Evolutionary conservation across 768 basidiomycete species (phyloP), one percentile per base, ranked within the genome.

Genomic region (Harrya chromipes): DNA sequence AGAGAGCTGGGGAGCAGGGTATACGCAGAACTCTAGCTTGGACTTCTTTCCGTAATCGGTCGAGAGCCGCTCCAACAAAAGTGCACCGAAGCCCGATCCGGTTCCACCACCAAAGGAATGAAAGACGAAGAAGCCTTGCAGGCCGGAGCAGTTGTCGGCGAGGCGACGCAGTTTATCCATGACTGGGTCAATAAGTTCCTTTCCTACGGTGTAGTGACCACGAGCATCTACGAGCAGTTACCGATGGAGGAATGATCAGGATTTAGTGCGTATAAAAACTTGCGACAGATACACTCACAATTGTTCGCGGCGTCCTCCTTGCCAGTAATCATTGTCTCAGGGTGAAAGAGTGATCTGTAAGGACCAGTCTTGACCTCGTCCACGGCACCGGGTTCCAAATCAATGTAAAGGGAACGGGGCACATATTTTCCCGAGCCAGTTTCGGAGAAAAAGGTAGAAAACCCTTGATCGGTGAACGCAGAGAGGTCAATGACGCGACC

Each of bases 231-330:
- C 4, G 36, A 40, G 33, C 31, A 50, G 29, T 34, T 13, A 12
- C 17, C 27, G 46, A 63, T 55, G 23, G 49, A 44, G 33, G 38
- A 44, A 35, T 35, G 45, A 60, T 64, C 34, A 52, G 31, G n/a
- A 34, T n/a, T 37, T 42, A 48, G 41, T 9, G 35, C 17, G 10
- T 16, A 24, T 17, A 5, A 42, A 43, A 27, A 34, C 20, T 24
- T 21, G n/a, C 3, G 36, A 49, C n/a, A 21, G 35, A 48, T 39
- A 19, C n/a, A 70, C 83, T 68, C 67, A 94, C 94, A 99, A 72
- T 99, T 99, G 80, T 97, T 99, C 57, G 95, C 95, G 43, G 95
- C 95, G 64, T 99, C 95, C 76, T 99, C 95, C 75, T 98, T 98
- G 65, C 95, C 95, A 47, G 89, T 87, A 69, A 98, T 85, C 74